These are phyloP conservation scores for Pseudozyma sp. DNA, from an alignment of 1,284 basidiomycete species.

Conservation along the genomic window DNA sequence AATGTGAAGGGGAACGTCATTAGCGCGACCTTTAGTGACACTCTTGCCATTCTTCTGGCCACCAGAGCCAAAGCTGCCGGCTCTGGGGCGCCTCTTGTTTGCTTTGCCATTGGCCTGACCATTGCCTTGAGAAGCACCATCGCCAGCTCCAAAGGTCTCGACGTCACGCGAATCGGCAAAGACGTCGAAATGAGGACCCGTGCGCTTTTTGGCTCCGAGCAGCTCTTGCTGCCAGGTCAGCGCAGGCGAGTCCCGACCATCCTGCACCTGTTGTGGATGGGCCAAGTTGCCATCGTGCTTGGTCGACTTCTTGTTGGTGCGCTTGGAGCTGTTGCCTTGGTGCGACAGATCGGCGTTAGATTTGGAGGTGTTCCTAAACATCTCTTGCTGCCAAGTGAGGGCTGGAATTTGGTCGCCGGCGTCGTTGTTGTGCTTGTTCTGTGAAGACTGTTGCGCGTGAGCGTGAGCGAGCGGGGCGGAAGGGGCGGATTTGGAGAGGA, in stretches of 20 bases:
- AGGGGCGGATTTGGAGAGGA: conserved; percentile 49
- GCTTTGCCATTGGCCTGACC: conserved; percentile 18
- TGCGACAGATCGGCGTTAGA: conserved; percentile 28
- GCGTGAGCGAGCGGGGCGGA: conserved; percentile 26
- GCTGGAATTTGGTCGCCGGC: conserved; percentile 24
- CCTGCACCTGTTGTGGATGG: conserved; percentile 44
- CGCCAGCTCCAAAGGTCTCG: conserved; percentile 52
- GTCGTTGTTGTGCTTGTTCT: conserved; percentile 13
- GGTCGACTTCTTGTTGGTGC: conserved; percentile 22
- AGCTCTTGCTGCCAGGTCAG: conserved; percentile 62
- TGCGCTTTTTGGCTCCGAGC: conserved; percentile 46
- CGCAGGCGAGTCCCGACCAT: conserved; percentile 41
- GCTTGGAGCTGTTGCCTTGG: conserved; percentile 22
- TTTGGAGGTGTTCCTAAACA: conserved; percentile 40
- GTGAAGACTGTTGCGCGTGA: conserved; percentile 16
- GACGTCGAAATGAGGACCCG: conserved; percentile 55
- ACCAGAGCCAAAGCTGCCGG: conserved; percentile 48
- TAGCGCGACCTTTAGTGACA: conserved; percentile 24
- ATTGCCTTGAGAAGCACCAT: conserved; percentile 10
- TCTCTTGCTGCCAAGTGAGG: conserved; percentile 58
- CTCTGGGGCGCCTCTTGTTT: conserved; percentile 31
- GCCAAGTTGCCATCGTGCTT: conserved; percentile 52
- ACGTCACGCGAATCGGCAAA: conserved; percentile 59
- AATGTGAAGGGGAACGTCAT: conserved; percentile 43
- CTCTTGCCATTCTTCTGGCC: conserved; percentile 27